phyloP scores from a whole-genome alignment of 768 basidiomycete species.

The Tylopilus rubrobrunneus region DNA sequence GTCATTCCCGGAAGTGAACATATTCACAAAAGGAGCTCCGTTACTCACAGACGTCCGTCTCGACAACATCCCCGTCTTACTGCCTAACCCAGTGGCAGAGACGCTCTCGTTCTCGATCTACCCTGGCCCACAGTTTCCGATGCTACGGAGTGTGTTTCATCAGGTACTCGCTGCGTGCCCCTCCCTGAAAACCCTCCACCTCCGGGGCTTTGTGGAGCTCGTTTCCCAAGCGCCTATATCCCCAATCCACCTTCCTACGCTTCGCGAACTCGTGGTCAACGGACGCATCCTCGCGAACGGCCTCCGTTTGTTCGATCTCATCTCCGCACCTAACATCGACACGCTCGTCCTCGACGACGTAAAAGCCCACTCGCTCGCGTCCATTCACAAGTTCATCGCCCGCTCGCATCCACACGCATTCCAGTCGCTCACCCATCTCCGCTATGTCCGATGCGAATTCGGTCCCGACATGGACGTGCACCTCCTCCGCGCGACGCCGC shows the following conservation, averaged over 20 bases:
- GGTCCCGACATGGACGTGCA: slow-evolving; percentile 30
- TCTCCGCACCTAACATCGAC: slow-evolving; percentile 31
- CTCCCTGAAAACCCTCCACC: slow-evolving; percentile 21
- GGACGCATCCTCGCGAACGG: slow-evolving; percentile 28
- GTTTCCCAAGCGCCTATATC: slow-evolving; percentile 14
- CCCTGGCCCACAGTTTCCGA: slow-evolving; percentile 31
- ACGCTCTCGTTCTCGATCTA: slow-evolving; percentile 32
- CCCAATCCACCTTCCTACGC: slow-evolving; percentile 21
- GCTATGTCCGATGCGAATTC: slow-evolving; percentile 30
- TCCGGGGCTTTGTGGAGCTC: slow-evolving; percentile 32
- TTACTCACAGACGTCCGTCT: slow-evolving; percentile 31
- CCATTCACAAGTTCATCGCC: slow-evolving; percentile 28
- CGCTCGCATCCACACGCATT: slow-evolving; percentile 26
- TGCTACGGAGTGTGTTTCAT: slow-evolving; percentile 24
- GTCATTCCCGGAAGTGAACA: slow-evolving; percentile 17
- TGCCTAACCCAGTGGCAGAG: slow-evolving; percentile 19
- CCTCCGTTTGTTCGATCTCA: slow-evolving; percentile 30
- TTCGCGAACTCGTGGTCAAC: slow-evolving; percentile 31
- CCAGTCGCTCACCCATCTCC: slow-evolving; percentile 26
- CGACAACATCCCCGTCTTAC: slow-evolving; percentile 28
- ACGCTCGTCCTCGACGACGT: slow-evolving; percentile 31
- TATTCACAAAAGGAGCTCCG: slow-evolving; percentile 33
- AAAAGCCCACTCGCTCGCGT: slow-evolving; percentile 22
- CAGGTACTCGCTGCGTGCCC: slow-evolving; percentile 19
- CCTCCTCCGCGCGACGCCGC: slow-evolving; percentile 30